Conservation (phyloP, 2,329 filamentous ascomycete genomes). For the Pseudogymnoascus sp. region DNA sequence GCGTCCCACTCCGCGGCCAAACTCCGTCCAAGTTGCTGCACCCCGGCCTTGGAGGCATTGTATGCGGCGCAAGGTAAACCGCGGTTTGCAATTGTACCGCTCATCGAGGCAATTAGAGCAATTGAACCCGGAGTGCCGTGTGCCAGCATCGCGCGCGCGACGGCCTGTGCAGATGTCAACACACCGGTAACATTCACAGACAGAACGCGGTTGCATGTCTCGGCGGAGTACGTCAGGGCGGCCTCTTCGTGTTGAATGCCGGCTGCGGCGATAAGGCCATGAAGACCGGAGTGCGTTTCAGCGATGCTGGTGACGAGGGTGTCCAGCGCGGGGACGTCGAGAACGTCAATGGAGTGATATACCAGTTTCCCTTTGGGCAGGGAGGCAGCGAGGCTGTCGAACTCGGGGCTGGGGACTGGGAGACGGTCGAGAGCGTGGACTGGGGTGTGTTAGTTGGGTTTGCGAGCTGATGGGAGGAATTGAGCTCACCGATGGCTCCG, state of each 20-base stretch:
- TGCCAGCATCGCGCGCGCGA: conserved; percentile 67
- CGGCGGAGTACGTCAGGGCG: conserved; percentile 71
- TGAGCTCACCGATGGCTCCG: background rate
- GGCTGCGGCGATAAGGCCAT: conserved; percentile 66
- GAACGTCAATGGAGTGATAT: conserved; percentile 75
- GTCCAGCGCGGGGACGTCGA: conserved; percentile 62
- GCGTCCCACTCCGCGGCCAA: conserved; percentile 63
- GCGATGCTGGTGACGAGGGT: conserved; percentile 62
- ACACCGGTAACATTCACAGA: conserved; percentile 80
- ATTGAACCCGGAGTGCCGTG: conserved; percentile 56
- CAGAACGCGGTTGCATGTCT: conserved; percentile 71
- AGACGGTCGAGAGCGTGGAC: background rate
- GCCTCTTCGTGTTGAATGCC: conserved; percentile 76
- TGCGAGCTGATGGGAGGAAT: too few species aligned
- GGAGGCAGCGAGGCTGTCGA: conserved; percentile 51
- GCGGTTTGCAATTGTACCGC: conserved; percentile 65
- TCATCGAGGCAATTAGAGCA: conserved; percentile 64
- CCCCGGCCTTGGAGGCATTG: conserved; percentile 69
- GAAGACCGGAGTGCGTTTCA: conserved; percentile 61
- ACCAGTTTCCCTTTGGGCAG: conserved; percentile 35
- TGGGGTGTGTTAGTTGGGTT: background rate
- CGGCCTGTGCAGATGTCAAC: conserved; percentile 80
- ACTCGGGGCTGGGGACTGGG: background rate
- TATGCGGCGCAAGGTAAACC: conserved; percentile 59
- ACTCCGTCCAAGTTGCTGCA: conserved; percentile 64